These are phyloP conservation scores for Symbiotaphrina buchneri DNA, from an alignment of 495 filamentous ascomycete species.

Conservation along the genomic window DNA sequence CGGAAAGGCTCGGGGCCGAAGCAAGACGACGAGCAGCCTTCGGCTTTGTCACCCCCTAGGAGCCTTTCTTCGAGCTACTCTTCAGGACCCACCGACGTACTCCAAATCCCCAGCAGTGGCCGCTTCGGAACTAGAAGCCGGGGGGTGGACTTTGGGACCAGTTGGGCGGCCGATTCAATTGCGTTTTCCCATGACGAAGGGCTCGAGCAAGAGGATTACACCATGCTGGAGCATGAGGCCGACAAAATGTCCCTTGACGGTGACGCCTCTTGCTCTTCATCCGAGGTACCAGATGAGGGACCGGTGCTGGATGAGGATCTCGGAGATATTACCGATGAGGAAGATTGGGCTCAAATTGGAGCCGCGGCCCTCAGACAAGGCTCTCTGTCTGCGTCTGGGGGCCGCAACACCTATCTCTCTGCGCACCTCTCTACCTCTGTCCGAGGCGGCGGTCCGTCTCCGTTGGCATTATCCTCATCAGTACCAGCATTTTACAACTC, in stretches of 20 bases:
- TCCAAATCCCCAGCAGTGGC: not conserved
- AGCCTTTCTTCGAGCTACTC: constrained; percentile 24
- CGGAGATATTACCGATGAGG: constrained; percentile 80
- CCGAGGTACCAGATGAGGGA: constrained; percentile 43
- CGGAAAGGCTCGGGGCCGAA: constrained; percentile 30
- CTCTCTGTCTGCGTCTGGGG: constrained; percentile 23
- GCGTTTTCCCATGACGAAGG: constrained; percentile 54
- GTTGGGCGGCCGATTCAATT: constrained; percentile 43
- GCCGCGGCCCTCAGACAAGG: constrained; percentile 61
- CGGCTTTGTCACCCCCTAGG: constrained; percentile 17
- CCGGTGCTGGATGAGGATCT: constrained; percentile 32
- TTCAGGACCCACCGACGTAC: not conserved
- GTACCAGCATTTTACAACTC: constrained; percentile 17
- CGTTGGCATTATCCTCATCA: constrained; percentile 17
- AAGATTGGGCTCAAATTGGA: constrained; percentile 87
- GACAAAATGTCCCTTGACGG: constrained; percentile 94
- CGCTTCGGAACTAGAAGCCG: constrained; percentile 9
- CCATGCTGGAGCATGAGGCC: constrained; percentile 65
- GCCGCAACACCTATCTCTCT: constrained; percentile 15
- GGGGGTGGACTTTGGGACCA: constrained; percentile 22
- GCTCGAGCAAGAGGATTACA: constrained; percentile 26
- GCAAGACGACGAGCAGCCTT: too few species aligned
- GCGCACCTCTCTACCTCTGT: constrained; percentile 20
- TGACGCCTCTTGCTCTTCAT: constrained; percentile 48
- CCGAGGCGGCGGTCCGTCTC: constrained; percentile 20